phyloP scores from a whole-genome alignment of 176 grass and related monocot genomes.

The Oryza punctata region DNA sequence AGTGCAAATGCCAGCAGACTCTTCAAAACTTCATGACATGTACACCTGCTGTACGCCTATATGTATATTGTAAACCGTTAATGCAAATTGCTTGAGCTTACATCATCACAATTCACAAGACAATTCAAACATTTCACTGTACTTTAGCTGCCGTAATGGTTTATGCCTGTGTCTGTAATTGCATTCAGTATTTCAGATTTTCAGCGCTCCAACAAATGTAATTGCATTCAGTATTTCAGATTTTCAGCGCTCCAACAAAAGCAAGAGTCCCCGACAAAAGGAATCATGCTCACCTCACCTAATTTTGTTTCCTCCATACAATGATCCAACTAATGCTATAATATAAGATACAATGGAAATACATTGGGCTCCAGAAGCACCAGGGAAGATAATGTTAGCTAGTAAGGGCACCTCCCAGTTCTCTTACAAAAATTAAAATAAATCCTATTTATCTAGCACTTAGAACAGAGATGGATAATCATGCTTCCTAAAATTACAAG shows the following conservation, averaged over 20 bases:
- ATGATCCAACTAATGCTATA: neutral
- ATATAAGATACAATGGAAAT: constrained; percentile 16
- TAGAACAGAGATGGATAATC: constrained; percentile 10
- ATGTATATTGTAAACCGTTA: neutral
- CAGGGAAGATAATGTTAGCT: neutral
- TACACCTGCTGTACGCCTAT: neutral
- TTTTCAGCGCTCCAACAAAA: neutral
- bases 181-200: neutral
- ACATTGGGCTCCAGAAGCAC: neutral
- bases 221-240: neutral
- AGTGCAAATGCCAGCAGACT: neutral
- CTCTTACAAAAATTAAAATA: constrained; percentile 40
- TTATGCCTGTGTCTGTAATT: neutral
- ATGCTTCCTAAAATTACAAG: constrained; percentile 20
- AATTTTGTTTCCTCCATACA: neutral
- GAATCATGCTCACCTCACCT: constrained; percentile 1
- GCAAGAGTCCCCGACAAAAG: neutral
- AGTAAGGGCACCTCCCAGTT: constrained; percentile 6
- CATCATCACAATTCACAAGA: neutral
- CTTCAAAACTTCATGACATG: neutral
- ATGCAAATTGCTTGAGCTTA: neutral
- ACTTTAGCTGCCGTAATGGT: neutral
- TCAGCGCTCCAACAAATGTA: neutral
- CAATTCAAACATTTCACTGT: neutral
- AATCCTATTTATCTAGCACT: constrained; percentile 28